A percentile compares a stretch with the other conserved stretches of the same genome.
These are phyloP conservation scores for Evansstolkia leycettana DNA, from an alignment of 495 filamentous ascomycete species.

Conservation along the genomic window DNA sequence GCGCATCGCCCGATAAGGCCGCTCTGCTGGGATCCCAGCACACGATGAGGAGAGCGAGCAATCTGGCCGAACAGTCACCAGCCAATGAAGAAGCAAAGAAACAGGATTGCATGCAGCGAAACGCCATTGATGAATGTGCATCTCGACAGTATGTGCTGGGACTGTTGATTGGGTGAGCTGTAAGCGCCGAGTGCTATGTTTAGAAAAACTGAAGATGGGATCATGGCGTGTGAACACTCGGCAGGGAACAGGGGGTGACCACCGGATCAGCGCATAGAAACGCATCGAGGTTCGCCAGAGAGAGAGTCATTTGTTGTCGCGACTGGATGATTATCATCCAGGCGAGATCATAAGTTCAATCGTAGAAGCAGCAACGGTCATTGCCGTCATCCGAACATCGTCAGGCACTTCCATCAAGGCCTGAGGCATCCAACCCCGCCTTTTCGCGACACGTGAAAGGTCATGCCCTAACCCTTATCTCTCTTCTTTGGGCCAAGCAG, in stretches of 20 bases:
- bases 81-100: too few relatives aligned
- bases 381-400: too few relatives aligned
- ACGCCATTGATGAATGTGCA: conserved; percentile 5
- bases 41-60: not conserved
- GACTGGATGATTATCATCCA: too few relatives aligned
- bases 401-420: not conserved
- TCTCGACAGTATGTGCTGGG: conserved; percentile 1
- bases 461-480: conserved; percentile 17
- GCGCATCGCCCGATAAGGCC: conserved; percentile 11
- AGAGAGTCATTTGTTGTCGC: too few relatives aligned
- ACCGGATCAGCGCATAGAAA: conserved; percentile 4
- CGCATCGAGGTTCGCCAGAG: not conserved
- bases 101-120: conserved; percentile 10
- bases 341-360: too few relatives aligned
- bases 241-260: conserved; percentile 2
- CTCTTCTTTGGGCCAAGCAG: conserved; percentile 12
- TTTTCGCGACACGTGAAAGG: conserved; percentile 8
- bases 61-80: too few relatives aligned
- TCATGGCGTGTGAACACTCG: conserved; percentile 1
- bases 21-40: conserved; percentile 2
- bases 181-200: conserved; percentile 24
- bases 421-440: conserved; percentile 1
- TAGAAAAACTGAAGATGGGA: conserved; percentile 18
- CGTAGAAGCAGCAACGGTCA: too few relatives aligned
- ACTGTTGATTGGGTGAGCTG: conserved; percentile 10